Conservation (phyloP, 2,329 filamentous ascomycete species). For the Epichloe gansuensis region DNA sequence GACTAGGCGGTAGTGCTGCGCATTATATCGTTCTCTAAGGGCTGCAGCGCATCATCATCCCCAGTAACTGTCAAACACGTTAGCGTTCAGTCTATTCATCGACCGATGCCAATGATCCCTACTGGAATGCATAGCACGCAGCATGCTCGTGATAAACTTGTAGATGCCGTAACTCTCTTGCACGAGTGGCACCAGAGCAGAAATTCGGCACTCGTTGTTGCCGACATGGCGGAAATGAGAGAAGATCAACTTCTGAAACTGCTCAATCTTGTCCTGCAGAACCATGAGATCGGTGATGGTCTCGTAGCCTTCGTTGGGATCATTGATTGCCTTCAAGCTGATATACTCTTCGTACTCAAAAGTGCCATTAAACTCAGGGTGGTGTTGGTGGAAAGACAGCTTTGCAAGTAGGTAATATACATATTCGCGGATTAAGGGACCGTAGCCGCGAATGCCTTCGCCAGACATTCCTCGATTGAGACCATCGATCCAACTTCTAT, state of each 20-base stretch:
- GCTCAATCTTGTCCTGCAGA: conserved; percentile 94
- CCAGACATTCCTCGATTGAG: conserved; percentile 71
- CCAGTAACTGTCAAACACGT: conserved; percentile 54
- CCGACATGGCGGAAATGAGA: conserved; percentile 84
- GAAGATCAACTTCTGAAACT: conserved; percentile 97
- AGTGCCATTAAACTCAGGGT: conserved; percentile 95
- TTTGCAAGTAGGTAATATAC: conserved; percentile 92
- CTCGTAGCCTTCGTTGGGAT: conserved; percentile 95
- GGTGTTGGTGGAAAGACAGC: conserved; percentile 89
- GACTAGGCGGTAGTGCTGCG: conserved; percentile 90
- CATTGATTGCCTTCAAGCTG: conserved; percentile 93
- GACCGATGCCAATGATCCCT: conserved; percentile 21
- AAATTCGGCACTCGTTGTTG: conserved; percentile 95
- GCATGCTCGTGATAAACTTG: conserved; percentile 99
- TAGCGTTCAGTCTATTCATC: conserved; percentile 6
- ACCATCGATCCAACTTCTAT: conserved; percentile 86
- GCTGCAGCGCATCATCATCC: conserved; percentile 83
- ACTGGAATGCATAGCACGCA: conserved; percentile 95
- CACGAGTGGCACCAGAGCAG: conserved; percentile 81
- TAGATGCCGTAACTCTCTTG: conserved; percentile 99
- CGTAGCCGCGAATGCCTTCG: conserved; percentile 82
- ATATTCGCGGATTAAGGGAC: conserved; percentile 88
- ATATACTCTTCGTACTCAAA: conserved; percentile 99
- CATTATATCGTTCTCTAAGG: conserved; percentile 83
- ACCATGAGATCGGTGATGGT: conserved; percentile 95